Evolutionary conservation across 1,284 basidiomycete species (phyloP).

Genomic region (Thelephora terrestris): DNA sequence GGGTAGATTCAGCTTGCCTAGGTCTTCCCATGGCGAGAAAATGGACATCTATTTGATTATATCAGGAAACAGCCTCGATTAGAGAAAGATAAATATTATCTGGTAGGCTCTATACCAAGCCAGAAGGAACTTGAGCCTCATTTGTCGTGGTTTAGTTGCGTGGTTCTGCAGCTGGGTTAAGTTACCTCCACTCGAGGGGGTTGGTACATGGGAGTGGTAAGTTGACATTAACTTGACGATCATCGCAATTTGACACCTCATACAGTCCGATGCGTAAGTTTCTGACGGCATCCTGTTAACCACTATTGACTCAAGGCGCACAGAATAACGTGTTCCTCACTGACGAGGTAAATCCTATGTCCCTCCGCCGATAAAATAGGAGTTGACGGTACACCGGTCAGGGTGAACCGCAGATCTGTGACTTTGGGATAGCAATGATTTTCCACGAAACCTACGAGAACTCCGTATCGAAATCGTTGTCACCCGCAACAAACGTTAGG

Average conservation of each 20-base stretch:
- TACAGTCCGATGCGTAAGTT: too few relatives aligned
- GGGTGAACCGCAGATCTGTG: constrained; percentile 43
- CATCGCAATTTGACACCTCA: too few relatives aligned
- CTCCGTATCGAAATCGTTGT: constrained; percentile 31
- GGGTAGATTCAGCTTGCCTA: constrained; percentile 12
- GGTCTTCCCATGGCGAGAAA: constrained; percentile 57
- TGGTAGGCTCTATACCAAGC: constrained; percentile 25
- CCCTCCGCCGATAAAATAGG: neutral
- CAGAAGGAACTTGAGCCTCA: constrained; percentile 2
- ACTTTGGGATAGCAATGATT: constrained; percentile 53
- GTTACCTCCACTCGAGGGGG: too few relatives aligned
- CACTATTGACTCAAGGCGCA: too few relatives aligned
- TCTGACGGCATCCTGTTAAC: too few relatives aligned
- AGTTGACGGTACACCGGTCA: constrained; percentile 12
- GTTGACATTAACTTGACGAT: too few relatives aligned
- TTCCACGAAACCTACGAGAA: constrained; percentile 42
- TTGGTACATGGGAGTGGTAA: too few relatives aligned
- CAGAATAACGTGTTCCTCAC: too few relatives aligned
- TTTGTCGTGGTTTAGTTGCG: constrained; percentile 26
- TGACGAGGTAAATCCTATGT: constrained; percentile 14
- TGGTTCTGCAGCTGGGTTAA: too few relatives aligned
- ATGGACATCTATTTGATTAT: constrained; percentile 42
- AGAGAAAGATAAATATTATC: constrained; percentile 28
- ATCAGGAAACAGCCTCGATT: constrained; percentile 22
- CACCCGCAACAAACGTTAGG: constrained; percentile 33